Evolutionary conservation across 768 basidiomycete species (phyloP).

Genomic region (Coprinopsis sp.): DNA sequence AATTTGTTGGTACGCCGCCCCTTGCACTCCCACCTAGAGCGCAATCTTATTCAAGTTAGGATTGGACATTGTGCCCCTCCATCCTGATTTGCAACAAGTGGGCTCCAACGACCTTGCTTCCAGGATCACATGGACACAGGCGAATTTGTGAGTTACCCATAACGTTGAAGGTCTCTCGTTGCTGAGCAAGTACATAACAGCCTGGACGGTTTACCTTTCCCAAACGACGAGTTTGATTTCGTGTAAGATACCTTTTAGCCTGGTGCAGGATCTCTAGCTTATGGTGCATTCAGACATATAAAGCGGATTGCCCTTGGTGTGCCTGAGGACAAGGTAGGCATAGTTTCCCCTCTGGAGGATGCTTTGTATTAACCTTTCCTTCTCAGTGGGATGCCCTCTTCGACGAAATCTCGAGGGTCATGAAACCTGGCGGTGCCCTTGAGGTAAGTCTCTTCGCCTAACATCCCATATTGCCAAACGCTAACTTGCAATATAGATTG

Average conservation of each 20-base stretch:
- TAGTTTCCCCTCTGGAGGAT: background rate
- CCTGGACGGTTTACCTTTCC: slow-evolving; percentile 66
- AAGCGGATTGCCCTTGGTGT: slow-evolving; percentile 71
- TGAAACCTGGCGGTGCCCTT: slow-evolving; percentile 71
- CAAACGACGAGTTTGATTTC: slow-evolving; percentile 70
- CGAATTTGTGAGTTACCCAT: slow-evolving; percentile 54
- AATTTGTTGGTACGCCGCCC: slow-evolving; percentile 54
- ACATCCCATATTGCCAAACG: background rate
- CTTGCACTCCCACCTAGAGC: background rate
- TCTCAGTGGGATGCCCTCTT: slow-evolving; percentile 62
- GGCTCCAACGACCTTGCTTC: slow-evolving; percentile 52
- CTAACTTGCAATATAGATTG: slow-evolving; percentile 36
- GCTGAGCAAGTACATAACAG: slow-evolving; percentile 28
- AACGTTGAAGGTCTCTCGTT: background rate
- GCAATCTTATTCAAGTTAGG: slow-evolving; percentile 30
- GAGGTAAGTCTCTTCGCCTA: slow-evolving; percentile 39
- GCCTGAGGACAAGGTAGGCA: slow-evolving; percentile 64
- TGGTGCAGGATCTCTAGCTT: slow-evolving; percentile 4
- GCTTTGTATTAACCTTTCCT: background rate
- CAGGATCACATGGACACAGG: slow-evolving; percentile 67
- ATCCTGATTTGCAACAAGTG: slow-evolving; percentile 62
- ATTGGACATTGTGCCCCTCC: slow-evolving; percentile 66
- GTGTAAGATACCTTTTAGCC: slow-evolving; percentile 43
- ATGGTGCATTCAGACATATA: slow-evolving; percentile 44
- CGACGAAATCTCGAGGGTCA: slow-evolving; percentile 65